A percentile compares a stretch with the other conserved stretches of the same genome.
phyloP scores from a whole-genome alignment of 2,329 filamentous ascomycete genomes.

The Tolypocladium inflatum region DNA sequence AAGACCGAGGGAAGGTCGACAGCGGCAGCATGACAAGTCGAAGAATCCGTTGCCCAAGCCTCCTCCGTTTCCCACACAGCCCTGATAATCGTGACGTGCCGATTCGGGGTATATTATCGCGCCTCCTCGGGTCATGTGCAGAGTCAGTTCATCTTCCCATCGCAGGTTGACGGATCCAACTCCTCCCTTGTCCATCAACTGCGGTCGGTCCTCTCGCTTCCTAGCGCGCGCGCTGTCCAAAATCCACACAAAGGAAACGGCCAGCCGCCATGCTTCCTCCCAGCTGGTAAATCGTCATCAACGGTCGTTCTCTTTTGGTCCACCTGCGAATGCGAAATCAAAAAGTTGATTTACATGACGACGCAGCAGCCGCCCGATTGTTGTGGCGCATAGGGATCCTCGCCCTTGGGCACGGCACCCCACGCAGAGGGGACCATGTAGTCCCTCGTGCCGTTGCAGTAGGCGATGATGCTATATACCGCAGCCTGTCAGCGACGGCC shows the following conservation, averaged over 20 bases:
- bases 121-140: neutral
- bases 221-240: neutral
- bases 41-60: neutral
- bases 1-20: neutral
- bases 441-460: conserved; percentile 95
- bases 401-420: conserved; percentile 87
- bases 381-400: conserved; percentile 97
- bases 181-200: neutral
- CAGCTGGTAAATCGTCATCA: neutral
- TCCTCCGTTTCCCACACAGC: neutral
- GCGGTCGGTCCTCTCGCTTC: neutral
- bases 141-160: neutral
- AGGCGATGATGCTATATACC: conserved; percentile 77
- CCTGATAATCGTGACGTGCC: neutral
- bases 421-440: conserved; percentile 98
- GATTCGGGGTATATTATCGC: conserved; percentile 3
- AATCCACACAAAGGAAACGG: neutral
- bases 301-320: neutral
- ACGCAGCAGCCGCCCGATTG: conserved; percentile 88
- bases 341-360: conserved; percentile 61
- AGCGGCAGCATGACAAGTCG: neutral
- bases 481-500: neutral
- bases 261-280: neutral
- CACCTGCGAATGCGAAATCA: neutral
- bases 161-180: neutral